Evolutionary conservation across 2,329 filamentous ascomycete genomes (phyloP).

Genomic region (Sporothrix pseudoabietina): DNA sequence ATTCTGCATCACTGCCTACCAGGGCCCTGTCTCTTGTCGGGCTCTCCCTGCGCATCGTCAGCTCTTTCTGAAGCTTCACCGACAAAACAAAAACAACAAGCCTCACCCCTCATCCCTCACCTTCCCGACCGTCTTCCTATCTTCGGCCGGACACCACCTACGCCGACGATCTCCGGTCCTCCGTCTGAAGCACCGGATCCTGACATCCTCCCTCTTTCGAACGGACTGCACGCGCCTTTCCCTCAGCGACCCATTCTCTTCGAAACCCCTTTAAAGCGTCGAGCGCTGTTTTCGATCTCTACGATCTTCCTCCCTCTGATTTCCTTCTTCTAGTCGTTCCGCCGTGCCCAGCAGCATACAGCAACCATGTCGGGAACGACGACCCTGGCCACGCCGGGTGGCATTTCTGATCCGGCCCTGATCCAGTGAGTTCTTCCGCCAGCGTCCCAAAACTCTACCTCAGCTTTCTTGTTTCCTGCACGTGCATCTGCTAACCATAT

Average conservation of each 20-base stretch:
- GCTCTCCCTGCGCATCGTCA: neutral
- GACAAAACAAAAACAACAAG: constrained; percentile 20
- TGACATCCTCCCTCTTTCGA: neutral
- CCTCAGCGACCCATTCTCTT: neutral
- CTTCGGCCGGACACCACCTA: neutral
- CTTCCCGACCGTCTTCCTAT: neutral
- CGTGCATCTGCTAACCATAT: constrained; percentile 26
- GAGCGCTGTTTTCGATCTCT: neutral
- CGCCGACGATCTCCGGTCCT: neutral
- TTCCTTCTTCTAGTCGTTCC: neutral
- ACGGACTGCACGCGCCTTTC: neutral
- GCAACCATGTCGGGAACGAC: constrained; percentile 28
- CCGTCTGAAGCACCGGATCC: neutral
- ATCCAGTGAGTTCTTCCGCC: constrained; percentile 35
- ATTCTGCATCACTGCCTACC: neutral
- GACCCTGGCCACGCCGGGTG: constrained; percentile 36
- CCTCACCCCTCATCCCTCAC: neutral
- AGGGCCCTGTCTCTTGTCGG: neutral
- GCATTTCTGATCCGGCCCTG: constrained; percentile 38
- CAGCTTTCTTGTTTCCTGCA: neutral
- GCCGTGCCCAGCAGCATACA: neutral
- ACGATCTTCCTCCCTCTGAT: neutral
- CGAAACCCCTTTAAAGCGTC: neutral
- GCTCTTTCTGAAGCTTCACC: constrained; percentile 3
- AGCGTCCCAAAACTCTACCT: neutral